phyloP scores from a whole-genome alignment of 345 rosid genomes.

The Ceriops zippeliana region DNA sequence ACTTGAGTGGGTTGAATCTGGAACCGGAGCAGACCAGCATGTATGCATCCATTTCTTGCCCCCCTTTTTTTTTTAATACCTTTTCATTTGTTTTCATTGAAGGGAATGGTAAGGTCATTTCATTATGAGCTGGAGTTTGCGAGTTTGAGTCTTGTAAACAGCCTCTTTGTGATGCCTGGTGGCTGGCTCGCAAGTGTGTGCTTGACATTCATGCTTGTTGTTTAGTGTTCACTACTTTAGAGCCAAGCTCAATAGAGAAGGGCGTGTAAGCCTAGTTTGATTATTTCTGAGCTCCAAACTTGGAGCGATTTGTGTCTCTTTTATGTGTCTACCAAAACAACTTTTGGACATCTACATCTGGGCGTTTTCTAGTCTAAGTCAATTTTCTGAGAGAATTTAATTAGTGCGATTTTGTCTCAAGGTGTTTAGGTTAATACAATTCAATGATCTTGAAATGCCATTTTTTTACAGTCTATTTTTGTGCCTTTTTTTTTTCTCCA shows the following conservation, averaged over 20 bases:
- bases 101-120: too few species aligned
- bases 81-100: too few species aligned
- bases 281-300: not conserved
- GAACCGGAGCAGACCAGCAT: slow-evolving; percentile 54
- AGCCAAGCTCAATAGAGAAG: not conserved
- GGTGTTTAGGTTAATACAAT: not conserved
- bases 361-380: not conserved
- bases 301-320: not conserved
- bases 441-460: too few species aligned
- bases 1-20: slow-evolving; percentile 38
- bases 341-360: not conserved
- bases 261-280: not conserved
- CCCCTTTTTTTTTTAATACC: not conserved
- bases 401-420: not conserved
- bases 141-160: too few species aligned
- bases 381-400: not conserved
- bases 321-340: not conserved
- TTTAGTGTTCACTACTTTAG: not conserved
- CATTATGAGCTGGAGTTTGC: too few species aligned
- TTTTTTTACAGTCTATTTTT: too few species aligned
- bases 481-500: too few species aligned
- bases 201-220: not conserved
- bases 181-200: too few species aligned
- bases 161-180: too few species aligned
- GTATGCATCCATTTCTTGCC: slow-evolving; percentile 20